Percentiles rank a stretch among this genome's conserved stretches.
Evolutionary conservation across 257 asterid species (phyloP).

Genomic region (Penstemon davidsonii): DNA sequence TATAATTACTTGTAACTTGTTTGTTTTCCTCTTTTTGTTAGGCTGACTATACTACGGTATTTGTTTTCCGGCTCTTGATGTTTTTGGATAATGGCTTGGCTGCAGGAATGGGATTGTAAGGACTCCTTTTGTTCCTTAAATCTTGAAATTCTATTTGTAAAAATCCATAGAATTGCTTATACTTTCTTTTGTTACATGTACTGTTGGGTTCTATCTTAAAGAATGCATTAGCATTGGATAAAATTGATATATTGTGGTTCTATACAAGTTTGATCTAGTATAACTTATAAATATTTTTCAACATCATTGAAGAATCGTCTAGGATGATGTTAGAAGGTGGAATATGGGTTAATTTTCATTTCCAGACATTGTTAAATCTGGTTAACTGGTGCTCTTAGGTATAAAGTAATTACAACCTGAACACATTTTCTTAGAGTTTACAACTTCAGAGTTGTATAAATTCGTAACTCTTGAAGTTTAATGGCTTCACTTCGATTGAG

Average conservation of each 20-base stretch:
- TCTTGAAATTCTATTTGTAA: too few species aligned
- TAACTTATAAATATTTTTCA: background rate
- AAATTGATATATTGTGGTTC: background rate
- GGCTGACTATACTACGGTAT: slow-evolving; percentile 89
- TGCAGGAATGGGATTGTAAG: slow-evolving; percentile 99
- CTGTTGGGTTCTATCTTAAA: background rate
- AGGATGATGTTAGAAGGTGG: background rate
- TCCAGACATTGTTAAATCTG: slow-evolving; percentile 5
- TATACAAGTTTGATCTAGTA: background rate
- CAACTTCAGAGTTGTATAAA: background rate
- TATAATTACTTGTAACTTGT: background rate
- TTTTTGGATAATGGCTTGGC: slow-evolving; percentile 92
- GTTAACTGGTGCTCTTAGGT: background rate
- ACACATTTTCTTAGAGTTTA: background rate
- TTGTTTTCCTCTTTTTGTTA: slow-evolving; percentile 31
- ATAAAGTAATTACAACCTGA: background rate
- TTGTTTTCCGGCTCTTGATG: slow-evolving; percentile 90
- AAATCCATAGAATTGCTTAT: too few species aligned
- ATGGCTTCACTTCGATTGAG: too few species aligned
- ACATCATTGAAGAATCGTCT: background rate
- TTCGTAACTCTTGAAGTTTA: too few species aligned
- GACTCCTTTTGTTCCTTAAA: slow-evolving; percentile 1
- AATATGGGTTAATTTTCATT: background rate
- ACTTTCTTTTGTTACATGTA: background rate
- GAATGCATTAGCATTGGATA: slow-evolving; percentile 11